Base-by-base conservation (phyloP, 2,329 filamentous ascomycete genomes). In the Plectosphaerella plurivora region DNA sequence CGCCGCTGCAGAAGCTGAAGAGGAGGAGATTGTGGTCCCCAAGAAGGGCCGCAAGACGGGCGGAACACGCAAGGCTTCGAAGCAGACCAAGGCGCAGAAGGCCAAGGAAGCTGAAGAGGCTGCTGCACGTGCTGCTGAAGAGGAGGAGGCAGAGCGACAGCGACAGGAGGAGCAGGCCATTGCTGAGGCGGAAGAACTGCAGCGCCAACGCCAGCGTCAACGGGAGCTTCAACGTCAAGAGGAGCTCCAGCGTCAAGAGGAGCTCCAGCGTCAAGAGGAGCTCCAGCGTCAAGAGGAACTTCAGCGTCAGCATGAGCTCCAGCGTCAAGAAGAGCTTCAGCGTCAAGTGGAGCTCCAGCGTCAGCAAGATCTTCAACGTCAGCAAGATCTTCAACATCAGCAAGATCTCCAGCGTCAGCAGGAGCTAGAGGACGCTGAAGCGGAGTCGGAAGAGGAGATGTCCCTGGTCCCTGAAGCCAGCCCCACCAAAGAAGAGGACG, bases 21-120 rank as follows among this genome's bases (percentile, higher is more conserved):
- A 63, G 9, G 72, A 76, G 41, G 60, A 68, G n/a, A 58, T 78
- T 0, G 65, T 70, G 5, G 68, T 77, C 11, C 72, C 77, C 4
- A 83, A 83, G 65, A 83, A 80, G 62, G 77, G 75, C 24, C 76
- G 76, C 47, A 82, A 82, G 59, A 63, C 75, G 7, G 63, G 61
- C 3, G 74, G 66, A n/a, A 67, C 72, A 4, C 73, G 74, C 45
- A 83, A 82, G 57, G 71, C 59, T 1, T 79, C 79, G 0, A 82
- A 81, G 62, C 76, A 79, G 56, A 72, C 72, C 10, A 77, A 76
- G 49, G 55, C 68, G 7, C 74, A 70, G 60, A 79, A 77, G 59
- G 53, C 65, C 8, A 75, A 75, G 57, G 62, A 69, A 3, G 60
- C 65, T 8, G 55, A 58, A 25, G 50, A 49, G 24, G 37, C 35